Base-by-base conservation (phyloP, 2,329 filamentous ascomycete genomes). In the Dissoconium aciculare region DNA sequence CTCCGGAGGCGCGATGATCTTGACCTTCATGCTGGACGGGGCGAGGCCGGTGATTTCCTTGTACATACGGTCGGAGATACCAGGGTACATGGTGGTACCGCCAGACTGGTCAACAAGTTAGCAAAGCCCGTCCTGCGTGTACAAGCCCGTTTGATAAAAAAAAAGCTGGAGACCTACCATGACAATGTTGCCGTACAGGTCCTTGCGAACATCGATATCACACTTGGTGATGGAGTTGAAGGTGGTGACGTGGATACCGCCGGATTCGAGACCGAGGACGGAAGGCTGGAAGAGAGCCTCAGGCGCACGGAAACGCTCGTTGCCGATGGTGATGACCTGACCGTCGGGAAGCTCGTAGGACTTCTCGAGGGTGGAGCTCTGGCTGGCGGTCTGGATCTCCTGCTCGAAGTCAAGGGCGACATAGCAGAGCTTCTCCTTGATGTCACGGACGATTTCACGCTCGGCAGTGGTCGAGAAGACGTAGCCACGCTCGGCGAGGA, bases 171-270 rank as follows among this genome's bases (percentile, higher is more conserved):
- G 44, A 69, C 83, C 50, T 78, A 94, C 85, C 89, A 95, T 95
- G 71, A 98, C 89, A 60, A 98, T 95, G 79, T 98, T 98, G 64
- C 85, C 85, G 67, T 98, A 98, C 51, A 98, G 78, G 66, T 95
- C 89, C 78, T 95, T 95, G 72, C 89, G 82, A 67, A 98, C 89
- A 64, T 98, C 89, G 64, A 98, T 85, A 67, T 98, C 89, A 66
- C 89, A 95, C 81, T 98, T 98, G 84, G 95, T 95, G 78, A 98
- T 94, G 56, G 89, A 95, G 80, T 95, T 95, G 82, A 94, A 95
- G 55, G 89, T 95, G 61, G 87, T 95, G 60, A 93, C 85, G 71
- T 95, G 89, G 67, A 98, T 95, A 68, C 89, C 89, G 59, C 87
- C 87, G 64, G 77, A 84, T 70, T 98, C 89, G 57, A 94, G 85